Conservation (phyloP, 2,329 filamentous ascomycete species). For the Fusarium haematococcum region DNA sequence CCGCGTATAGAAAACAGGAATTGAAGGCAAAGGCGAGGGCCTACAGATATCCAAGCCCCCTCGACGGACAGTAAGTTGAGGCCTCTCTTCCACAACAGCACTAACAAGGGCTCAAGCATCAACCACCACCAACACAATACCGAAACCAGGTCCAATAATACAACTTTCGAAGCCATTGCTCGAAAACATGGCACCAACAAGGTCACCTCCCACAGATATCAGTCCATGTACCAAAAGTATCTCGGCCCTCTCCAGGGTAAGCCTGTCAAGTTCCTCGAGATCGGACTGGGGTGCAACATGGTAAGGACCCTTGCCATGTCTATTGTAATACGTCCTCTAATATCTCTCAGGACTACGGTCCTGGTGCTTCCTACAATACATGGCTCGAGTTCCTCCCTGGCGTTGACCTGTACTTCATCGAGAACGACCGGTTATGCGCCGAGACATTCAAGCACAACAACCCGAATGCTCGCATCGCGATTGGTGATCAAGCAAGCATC, state of each 20-base stretch:
- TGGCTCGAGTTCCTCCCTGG: conserved; percentile 55
- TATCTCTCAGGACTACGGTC: conserved; percentile 47
- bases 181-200: conserved; percentile 54
- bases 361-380: conserved; percentile 54
- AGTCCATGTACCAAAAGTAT: conserved; percentile 56
- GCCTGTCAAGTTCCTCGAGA: conserved; percentile 55
- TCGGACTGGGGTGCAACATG: conserved; percentile 56
- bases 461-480: conserved; percentile 52
- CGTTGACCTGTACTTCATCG: conserved; percentile 57
- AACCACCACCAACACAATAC: not conserved
- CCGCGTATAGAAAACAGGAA: not conserved
- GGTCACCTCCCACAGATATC: conserved; percentile 53
- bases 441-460: conserved; percentile 50
- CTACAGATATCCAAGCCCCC: not conserved
- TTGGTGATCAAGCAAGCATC: conserved; percentile 54
- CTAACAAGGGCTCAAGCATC: not conserved
- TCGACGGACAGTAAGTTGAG: not conserved
- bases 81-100: not conserved
- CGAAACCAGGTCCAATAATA: not conserved
- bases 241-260: conserved; percentile 47
- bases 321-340: not conserved
- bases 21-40: not conserved
- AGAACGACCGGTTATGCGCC: conserved; percentile 52
- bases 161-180: conserved; percentile 43
- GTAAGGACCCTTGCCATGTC: conserved; percentile 20